Evolutionary conservation across 768 basidiomycete genomes (phyloP).

Genomic region (Nevesoporus exiguus): DNA sequence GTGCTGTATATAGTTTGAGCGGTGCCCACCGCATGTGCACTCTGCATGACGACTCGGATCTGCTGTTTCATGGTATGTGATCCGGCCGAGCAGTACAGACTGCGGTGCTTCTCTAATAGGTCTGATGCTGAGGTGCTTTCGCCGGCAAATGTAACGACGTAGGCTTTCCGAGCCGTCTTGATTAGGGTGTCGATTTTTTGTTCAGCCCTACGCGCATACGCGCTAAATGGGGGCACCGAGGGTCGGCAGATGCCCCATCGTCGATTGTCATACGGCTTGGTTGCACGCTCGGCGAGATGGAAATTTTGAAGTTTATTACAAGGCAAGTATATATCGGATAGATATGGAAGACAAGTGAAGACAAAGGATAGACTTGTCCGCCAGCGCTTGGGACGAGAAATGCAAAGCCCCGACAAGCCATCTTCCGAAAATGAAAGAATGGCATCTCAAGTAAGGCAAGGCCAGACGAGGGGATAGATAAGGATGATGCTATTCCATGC

Average conservation of each 20-base stretch:
- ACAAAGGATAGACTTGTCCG: background rate
- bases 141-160: background rate
- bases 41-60: slow-evolving; percentile 42
- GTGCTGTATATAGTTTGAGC: no score
- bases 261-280: background rate
- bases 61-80: slow-evolving; percentile 53
- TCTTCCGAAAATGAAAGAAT: background rate
- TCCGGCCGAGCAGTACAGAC: slow-evolving; percentile 43
- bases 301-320: slow-evolving; percentile 19
- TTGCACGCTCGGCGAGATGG: background rate
- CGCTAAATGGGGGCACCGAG: no score
- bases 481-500: slow-evolving; percentile 9
- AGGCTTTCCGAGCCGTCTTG: background rate
- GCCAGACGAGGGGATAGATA: slow-evolving; percentile 1
- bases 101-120: slow-evolving; percentile 17
- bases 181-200: background rate
- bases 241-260: background rate
- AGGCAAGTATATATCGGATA: slow-evolving; percentile 34
- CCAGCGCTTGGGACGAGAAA: background rate
- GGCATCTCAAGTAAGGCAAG: background rate
- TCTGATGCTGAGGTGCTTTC: background rate
- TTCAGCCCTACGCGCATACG: background rate
- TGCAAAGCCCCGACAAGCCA: background rate
- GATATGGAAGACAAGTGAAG: background rate
- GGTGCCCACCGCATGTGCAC: background rate